Percentiles rank a stretch among this genome's conserved stretches.
Conservation (phyloP, 352 stramenopile species). For the Vaucheria bursata region DNA sequence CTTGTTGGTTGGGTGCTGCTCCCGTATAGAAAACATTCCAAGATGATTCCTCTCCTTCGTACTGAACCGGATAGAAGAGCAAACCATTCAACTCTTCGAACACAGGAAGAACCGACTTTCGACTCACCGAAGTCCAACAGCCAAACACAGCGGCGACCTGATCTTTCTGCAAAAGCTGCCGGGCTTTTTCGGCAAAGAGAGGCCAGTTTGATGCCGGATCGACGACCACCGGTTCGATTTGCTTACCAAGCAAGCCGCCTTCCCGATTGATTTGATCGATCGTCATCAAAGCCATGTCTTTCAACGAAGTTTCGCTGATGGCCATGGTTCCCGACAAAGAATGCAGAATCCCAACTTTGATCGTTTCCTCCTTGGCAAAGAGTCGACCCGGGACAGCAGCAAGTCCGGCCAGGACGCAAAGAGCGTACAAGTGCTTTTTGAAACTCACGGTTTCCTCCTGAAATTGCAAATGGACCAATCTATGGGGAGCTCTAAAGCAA, state of each 20-base stretch:
- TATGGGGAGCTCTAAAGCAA: too few species aligned
- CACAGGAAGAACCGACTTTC: neutral
- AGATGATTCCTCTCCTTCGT: neutral
- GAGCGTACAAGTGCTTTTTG: too few species aligned
- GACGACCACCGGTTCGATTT: neutral
- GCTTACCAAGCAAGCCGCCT: neutral
- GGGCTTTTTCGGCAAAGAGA: neutral
- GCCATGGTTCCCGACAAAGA: neutral
- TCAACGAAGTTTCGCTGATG: neutral
- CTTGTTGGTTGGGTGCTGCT: neutral
- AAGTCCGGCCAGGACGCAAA: too few species aligned
- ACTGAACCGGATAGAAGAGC: neutral
- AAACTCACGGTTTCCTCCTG: too few species aligned
- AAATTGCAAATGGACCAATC: too few species aligned
- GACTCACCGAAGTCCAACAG: neutral
- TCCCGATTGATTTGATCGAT: neutral
- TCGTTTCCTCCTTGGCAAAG: neutral
- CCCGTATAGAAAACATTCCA: neutral
- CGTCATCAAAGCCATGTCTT: neutral
- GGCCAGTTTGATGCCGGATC: neutral
- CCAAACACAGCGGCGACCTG: neutral
- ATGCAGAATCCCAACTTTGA: neutral
- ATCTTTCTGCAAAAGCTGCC: neutral
- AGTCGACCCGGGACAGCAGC: too few species aligned
- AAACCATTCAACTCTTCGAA: neutral